phyloP scores from a whole-genome alignment of 78 protist species.

The Isochrysis galbana region DNA sequence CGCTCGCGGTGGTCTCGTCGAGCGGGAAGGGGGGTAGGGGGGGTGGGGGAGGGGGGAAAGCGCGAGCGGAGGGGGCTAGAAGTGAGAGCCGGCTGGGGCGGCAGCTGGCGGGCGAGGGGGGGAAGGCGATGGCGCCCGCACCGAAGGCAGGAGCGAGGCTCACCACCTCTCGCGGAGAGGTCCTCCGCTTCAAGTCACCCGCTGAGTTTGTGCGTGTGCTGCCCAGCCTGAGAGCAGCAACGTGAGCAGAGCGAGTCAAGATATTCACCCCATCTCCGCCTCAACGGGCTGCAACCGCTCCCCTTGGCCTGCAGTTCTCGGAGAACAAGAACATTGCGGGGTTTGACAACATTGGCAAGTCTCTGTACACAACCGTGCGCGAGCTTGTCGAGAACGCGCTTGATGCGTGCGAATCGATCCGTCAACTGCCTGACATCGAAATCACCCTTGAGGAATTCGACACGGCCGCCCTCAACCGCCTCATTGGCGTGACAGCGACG shows the following conservation, averaged over 20 bases:
- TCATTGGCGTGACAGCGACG: not conserved
- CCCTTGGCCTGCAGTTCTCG: slow-evolving; percentile 30
- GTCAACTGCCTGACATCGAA: slow-evolving; percentile 53
- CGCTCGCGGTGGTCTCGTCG: no score
- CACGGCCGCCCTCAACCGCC: not conserved
- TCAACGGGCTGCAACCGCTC: no score
- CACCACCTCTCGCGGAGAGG: not conserved
- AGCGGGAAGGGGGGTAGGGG: no score
- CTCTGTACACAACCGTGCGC: slow-evolving; percentile 61
- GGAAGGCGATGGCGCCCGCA: no score
- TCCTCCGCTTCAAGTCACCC: slow-evolving; percentile 7
- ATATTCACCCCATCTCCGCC: no score
- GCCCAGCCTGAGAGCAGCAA: no score
- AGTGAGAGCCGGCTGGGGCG: no score
- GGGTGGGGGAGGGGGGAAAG: no score
- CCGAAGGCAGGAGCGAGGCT: not conserved
- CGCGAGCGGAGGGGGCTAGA: no score
- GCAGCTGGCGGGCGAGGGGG: no score
- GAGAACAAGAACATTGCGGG: slow-evolving; percentile 71
- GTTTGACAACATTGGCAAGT: slow-evolving; percentile 55
- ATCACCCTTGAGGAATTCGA: slow-evolving; percentile 40
- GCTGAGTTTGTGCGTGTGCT: not conserved
- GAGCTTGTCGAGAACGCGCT: slow-evolving; percentile 71
- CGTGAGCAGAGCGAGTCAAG: no score
- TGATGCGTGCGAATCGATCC: slow-evolving; percentile 64